Percentiles rank a stretch among this genome's conserved stretches.
Conservation (phyloP, 2,329 filamentous ascomycete species). For the Talaromyces sp. region DNA sequence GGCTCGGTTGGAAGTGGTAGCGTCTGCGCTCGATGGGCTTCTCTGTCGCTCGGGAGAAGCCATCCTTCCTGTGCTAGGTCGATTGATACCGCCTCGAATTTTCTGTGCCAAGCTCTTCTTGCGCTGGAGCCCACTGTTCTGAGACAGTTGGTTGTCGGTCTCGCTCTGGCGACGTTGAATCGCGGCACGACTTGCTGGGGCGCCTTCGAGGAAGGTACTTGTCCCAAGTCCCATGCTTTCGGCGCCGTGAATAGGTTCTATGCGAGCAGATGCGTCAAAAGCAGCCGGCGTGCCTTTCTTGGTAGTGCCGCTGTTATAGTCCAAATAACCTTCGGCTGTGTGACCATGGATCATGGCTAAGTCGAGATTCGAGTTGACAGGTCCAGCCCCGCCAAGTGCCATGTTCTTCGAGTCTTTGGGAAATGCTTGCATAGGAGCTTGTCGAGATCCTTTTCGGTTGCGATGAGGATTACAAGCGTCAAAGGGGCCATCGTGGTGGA, state of each 20-base stretch:
- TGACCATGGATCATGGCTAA: constrained; percentile 83
- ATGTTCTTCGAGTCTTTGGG: constrained; percentile 91
- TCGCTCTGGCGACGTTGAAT: constrained; percentile 72
- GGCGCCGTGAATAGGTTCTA: constrained; percentile 74
- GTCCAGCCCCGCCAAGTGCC: constrained; percentile 78
- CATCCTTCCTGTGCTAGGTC: constrained; percentile 54
- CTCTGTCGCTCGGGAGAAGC: constrained; percentile 48
- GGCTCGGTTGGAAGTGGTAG: constrained; percentile 25
- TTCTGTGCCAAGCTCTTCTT: constrained; percentile 95
- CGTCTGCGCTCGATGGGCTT: constrained; percentile 23
- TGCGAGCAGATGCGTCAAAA: constrained; percentile 63
- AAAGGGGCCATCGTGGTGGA: constrained; percentile 96
- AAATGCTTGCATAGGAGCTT: constrained; percentile 94
- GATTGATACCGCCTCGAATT: constrained; percentile 68
- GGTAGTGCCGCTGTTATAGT: constrained; percentile 52
- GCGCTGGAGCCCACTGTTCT: constrained; percentile 61
- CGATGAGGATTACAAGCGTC: constrained; percentile 93
- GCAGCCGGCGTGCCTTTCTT: constrained; percentile 32
- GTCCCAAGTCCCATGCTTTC: constrained; percentile 81
- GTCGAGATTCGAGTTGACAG: constrained; percentile 73
- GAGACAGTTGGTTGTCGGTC: constrained; percentile 44
- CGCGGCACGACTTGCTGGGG: constrained; percentile 74
- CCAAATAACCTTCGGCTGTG: constrained; percentile 77
- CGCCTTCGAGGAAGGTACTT: constrained; percentile 91
- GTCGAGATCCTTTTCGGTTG: constrained; percentile 74